Conservation (phyloP, 2,329 filamentous ascomycete species). For the Zymoseptoria pseudotritici region DNA sequence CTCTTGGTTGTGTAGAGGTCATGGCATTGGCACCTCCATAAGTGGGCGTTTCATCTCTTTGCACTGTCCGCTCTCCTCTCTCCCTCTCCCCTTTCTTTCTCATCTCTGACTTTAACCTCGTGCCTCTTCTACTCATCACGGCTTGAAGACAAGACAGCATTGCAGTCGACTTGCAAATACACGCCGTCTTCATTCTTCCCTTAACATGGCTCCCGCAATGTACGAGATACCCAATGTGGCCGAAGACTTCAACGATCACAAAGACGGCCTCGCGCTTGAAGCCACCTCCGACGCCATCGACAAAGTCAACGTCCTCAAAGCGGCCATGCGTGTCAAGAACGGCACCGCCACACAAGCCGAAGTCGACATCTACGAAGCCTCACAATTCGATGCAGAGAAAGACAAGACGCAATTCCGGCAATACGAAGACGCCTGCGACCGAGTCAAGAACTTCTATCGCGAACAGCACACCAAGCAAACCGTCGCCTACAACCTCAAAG, state of each 20-base stretch:
- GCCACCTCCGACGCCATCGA: constrained; percentile 53
- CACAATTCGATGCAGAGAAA: constrained; percentile 65
- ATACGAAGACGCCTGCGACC: constrained; percentile 74
- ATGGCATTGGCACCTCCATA: background rate
- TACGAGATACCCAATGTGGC: constrained; percentile 37
- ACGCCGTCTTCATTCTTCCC: constrained; percentile 11
- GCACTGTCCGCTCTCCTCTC: constrained; percentile 1
- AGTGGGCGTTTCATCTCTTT: constrained; percentile 2
- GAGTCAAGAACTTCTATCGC: constrained; percentile 79
- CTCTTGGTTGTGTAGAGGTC: background rate
- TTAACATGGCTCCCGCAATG: constrained; percentile 40
- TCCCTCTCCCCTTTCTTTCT: constrained; percentile 1
- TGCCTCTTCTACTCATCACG: background rate
- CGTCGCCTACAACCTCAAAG: constrained; percentile 75
- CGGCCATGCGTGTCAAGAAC: constrained; percentile 44
- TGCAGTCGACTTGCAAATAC: background rate
- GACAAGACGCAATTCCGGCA: constrained; percentile 76
- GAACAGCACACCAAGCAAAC: constrained; percentile 67
- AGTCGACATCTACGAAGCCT: constrained; percentile 47
- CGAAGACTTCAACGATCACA: constrained; percentile 41
- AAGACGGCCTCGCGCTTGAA: constrained; percentile 52
- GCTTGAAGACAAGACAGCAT: background rate
- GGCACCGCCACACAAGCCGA: constrained; percentile 38
- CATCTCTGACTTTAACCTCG: background rate
- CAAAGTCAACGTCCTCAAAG: constrained; percentile 53